These are phyloP conservation scores for Macrophomina tecta DNA, from an alignment of 2,329 filamentous ascomycete genomes.

Conservation along the genomic window DNA sequence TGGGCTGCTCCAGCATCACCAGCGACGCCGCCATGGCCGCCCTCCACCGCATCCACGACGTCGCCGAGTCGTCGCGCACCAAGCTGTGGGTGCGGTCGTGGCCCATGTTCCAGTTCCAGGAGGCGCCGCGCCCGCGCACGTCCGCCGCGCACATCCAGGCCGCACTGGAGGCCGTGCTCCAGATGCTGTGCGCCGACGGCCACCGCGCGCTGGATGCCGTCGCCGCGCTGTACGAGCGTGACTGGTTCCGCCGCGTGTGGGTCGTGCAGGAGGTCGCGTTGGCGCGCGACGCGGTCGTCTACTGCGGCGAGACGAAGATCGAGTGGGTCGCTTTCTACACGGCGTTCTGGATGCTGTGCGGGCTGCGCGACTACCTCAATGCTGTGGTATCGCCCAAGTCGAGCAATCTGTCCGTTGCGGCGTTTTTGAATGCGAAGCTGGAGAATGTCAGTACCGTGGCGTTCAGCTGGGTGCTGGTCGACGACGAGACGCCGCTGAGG, in stretches of 20 bases:
- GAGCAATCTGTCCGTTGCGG: not conserved
- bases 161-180: not conserved
- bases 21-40: conserved; percentile 29
- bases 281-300: not conserved
- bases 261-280: conserved; percentile 31
- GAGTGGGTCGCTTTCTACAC: not conserved
- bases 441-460: conserved; percentile 3
- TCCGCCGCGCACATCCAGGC: not conserved
- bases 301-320: not conserved
- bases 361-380: conserved; percentile 24
- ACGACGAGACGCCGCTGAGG: not conserved
- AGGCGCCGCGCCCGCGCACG: not conserved
- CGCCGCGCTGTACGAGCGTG: not conserved
- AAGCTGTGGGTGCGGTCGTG: conserved; percentile 7
- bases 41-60: conserved; percentile 21
- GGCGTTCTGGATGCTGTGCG: conserved; percentile 25
- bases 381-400: not conserved
- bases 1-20: conserved; percentile 30
- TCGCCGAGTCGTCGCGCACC: not conserved
- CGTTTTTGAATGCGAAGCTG: conserved; percentile 11
- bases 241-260: conserved; percentile 32
- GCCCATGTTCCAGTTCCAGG: conserved; percentile 7
- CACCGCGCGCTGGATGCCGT: conserved; percentile 1
- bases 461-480: conserved; percentile 1
- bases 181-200: conserved; percentile 1